A percentile compares a stretch with the other conserved stretches of the same genome.
Evolutionary conservation across 352 stramenopile genomes (phyloP).

Genomic region (Pythium vanterpoolii): DNA sequence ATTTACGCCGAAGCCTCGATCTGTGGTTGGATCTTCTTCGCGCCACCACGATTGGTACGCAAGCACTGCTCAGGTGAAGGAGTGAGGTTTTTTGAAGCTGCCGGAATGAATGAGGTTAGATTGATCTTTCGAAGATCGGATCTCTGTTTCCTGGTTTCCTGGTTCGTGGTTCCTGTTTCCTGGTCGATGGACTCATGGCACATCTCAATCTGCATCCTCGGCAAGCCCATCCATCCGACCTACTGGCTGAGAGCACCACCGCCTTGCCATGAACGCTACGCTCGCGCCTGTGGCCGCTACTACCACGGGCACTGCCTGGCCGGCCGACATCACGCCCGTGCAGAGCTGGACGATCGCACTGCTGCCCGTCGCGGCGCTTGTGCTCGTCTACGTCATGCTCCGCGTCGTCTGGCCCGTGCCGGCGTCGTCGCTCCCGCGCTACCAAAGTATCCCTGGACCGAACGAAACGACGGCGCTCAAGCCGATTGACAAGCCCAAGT

Average conservation of each 20-base stretch:
- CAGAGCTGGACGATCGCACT: slow-evolving; percentile 37
- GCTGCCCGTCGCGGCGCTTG: slow-evolving; percentile 42
- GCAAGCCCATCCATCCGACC: not conserved
- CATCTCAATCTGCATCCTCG: slow-evolving; percentile 6
- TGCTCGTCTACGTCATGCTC: slow-evolving; percentile 62
- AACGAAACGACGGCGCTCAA: slow-evolving; percentile 36
- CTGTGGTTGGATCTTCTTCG: not conserved
- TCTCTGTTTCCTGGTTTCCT: not conserved
- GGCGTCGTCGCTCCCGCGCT: slow-evolving; percentile 36
- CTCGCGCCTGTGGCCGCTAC: not conserved
- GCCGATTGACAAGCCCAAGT: slow-evolving; percentile 37
- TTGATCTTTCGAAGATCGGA: not conserved
- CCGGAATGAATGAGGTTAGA: not conserved
- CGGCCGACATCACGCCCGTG: slow-evolving; percentile 37
- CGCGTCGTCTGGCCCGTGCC: slow-evolving; percentile 57
- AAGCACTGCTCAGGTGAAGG: not conserved
- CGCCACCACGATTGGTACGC: not conserved
- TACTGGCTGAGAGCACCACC: not conserved
- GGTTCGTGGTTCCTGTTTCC: no score
- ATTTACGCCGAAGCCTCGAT: not conserved
- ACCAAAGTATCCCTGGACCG: slow-evolving; percentile 28
- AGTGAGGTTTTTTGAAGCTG: slow-evolving; percentile 3
- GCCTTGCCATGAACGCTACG: slow-evolving; percentile 2
- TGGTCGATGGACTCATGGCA: no score
- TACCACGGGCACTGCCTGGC: slow-evolving; percentile 29